Conservation (phyloP, 768 basidiomycete species). For the Pholiota microspora region DNA sequence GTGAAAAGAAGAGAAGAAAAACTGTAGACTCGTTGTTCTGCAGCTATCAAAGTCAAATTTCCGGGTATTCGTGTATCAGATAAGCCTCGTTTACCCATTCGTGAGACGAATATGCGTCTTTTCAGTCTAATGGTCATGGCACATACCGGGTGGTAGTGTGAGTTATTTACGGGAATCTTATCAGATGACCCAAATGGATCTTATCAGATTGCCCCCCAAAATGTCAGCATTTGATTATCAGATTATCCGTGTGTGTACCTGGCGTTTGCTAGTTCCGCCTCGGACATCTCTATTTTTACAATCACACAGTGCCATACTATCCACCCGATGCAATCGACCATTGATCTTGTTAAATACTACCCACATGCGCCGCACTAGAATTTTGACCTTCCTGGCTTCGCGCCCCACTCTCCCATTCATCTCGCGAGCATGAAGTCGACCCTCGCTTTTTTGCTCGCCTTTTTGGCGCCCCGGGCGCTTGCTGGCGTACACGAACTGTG, state of each 20-base stretch:
- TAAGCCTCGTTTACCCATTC: neutral
- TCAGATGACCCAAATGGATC: neutral
- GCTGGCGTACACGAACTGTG: conserved; percentile 74
- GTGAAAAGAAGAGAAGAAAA: neutral
- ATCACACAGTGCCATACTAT: neutral
- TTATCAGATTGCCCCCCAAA: conserved; percentile 1
- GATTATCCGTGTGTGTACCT: neutral
- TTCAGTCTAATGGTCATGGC: neutral
- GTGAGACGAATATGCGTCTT: neutral
- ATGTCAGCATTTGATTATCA: neutral
- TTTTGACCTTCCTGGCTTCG: neutral
- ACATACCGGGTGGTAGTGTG: neutral
- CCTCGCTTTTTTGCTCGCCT: conserved; percentile 21
- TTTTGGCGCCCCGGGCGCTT: conserved; percentile 37
- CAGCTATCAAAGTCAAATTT: neutral
- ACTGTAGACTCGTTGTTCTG: neutral
- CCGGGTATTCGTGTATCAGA: neutral
- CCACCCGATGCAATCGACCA: conserved; percentile 1
- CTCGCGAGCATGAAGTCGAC: conserved; percentile 21
- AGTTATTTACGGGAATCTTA: neutral
- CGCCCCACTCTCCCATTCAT: neutral
- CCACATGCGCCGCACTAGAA: neutral
- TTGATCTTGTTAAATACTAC: neutral
- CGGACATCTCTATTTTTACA: neutral
- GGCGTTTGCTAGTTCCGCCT: neutral